A percentile compares a stretch with the other conserved stretches of the same genome.
Evolutionary conservation across 208 protist species (phyloP).

Genomic region (Balamuthia mandrillaris): DNA sequence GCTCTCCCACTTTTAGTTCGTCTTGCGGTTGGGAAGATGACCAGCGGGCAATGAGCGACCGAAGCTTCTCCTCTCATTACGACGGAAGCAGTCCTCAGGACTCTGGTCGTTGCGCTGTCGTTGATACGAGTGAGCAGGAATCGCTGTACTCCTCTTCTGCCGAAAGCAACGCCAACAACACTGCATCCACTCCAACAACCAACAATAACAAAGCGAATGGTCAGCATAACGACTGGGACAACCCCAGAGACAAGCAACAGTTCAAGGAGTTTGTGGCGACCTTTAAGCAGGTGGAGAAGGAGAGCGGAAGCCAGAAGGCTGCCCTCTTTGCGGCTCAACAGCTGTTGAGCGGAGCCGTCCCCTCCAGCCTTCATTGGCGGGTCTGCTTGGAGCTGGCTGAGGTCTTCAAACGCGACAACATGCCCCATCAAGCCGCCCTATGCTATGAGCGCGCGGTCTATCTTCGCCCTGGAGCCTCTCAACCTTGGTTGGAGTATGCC

Average conservation of each 20-base stretch:
- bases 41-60: too few relatives aligned
- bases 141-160: too few relatives aligned
- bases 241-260: background rate
- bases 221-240: background rate
- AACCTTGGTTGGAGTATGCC: constrained; percentile 78
- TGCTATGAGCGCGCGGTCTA: constrained; percentile 60
- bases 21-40: too few relatives aligned
- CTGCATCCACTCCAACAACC: constrained; percentile 24
- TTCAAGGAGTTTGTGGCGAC: background rate
- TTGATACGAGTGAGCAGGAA: too few relatives aligned
- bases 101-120: too few relatives aligned
- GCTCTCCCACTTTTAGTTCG: too few relatives aligned
- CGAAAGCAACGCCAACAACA: background rate
- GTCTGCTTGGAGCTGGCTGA: constrained; percentile 77
- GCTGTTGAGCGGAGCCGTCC: background rate
- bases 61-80: too few relatives aligned
- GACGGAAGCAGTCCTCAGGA: too few relatives aligned
- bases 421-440: constrained; percentile 56
- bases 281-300: background rate
- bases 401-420: constrained; percentile 71
- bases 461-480: constrained; percentile 60
- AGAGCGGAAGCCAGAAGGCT: background rate
- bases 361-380: constrained; percentile 58
- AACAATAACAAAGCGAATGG: constrained; percentile 21
- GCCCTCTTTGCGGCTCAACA: background rate